Conservation (phyloP, 176 grass and related monocot species). For the Panicum miliaceum region DNA sequence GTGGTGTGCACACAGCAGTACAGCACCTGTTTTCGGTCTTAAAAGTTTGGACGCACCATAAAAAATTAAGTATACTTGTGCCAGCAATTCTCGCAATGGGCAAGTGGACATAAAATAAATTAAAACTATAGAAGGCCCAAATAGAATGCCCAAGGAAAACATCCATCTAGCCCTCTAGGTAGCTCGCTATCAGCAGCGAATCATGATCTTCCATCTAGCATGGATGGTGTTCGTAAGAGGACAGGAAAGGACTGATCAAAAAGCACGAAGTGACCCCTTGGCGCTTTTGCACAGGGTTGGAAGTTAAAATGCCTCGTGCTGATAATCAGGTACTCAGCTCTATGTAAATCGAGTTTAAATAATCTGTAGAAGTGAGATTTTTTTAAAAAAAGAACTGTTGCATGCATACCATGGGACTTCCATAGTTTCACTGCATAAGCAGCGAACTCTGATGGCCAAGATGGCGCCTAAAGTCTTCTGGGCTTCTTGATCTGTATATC, state of each 20-base stretch:
- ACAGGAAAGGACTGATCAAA: constrained; percentile 5
- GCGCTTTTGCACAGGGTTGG: constrained; percentile 10
- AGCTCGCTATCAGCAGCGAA: constrained; percentile 17
- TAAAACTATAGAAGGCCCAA: neutral
- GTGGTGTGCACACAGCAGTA: neutral
- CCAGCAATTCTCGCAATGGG: neutral
- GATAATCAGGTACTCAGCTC: neutral
- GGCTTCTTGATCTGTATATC: neutral
- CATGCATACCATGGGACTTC: neutral
- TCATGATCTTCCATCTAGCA: constrained; percentile 7
- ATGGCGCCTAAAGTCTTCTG: too few relatives aligned
- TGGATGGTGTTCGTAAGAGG: neutral
- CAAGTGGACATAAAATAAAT: too few relatives aligned
- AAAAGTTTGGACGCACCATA: neutral
- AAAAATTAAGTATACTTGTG: neutral
- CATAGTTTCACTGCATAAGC: neutral
- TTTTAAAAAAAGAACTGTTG: neutral
- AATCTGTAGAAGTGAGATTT: neutral
- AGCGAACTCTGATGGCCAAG: too few relatives aligned
- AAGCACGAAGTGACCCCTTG: neutral
- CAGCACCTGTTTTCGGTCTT: neutral
- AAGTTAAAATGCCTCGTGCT: neutral
- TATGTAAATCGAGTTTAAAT: neutral
- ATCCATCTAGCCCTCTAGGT: neutral
- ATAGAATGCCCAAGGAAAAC: neutral